These are phyloP conservation scores for Ceratobasidium theobromae DNA, from an alignment of 1,284 basidiomycete species.

Conservation along the genomic window DNA sequence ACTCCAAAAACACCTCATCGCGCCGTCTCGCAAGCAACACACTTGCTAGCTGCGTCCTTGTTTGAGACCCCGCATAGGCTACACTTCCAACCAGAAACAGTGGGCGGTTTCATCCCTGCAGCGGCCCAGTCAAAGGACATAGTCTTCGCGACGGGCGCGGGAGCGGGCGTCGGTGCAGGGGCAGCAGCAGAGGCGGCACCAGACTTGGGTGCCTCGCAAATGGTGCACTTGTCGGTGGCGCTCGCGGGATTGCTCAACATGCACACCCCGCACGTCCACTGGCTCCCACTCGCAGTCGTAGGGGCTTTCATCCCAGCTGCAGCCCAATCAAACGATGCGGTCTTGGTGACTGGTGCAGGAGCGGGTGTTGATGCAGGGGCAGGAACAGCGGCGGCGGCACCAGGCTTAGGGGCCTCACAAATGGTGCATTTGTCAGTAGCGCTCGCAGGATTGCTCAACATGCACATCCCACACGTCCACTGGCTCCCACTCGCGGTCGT, in stretches of 20 bases:
- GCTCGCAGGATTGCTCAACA: conserved; percentile 31
- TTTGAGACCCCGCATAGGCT: conserved; percentile 17
- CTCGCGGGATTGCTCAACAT: conserved; percentile 5
- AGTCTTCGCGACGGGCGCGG: not conserved
- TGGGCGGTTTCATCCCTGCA: conserved; percentile 28
- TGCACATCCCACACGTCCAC: conserved; percentile 34
- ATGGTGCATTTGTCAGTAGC: conserved; percentile 34
- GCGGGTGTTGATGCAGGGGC: conserved; percentile 17
- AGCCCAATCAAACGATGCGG: conserved; percentile 28
- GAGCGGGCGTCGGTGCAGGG: not conserved
- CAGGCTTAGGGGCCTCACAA: conserved; percentile 33
- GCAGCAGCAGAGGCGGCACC: conserved; percentile 7
- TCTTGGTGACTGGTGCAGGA: conserved; percentile 11
- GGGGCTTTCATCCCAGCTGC: conserved; percentile 33
- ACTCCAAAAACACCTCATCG: conserved; percentile 1
- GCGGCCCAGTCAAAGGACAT: conserved; percentile 33
- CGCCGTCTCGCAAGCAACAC: conserved; percentile 27
- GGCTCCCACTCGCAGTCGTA: not conserved
- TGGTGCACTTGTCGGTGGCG: too few species aligned
- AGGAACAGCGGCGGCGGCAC: too few species aligned
- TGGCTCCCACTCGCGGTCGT: not conserved
- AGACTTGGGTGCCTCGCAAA: too few species aligned
- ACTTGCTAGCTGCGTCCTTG: conserved; percentile 29
- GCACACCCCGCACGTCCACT: conserved; percentile 34
- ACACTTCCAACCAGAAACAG: conserved; percentile 33